Conservation (phyloP, 2,329 filamentous ascomycete genomes). For the Ophiostoma perfectum region DNA sequence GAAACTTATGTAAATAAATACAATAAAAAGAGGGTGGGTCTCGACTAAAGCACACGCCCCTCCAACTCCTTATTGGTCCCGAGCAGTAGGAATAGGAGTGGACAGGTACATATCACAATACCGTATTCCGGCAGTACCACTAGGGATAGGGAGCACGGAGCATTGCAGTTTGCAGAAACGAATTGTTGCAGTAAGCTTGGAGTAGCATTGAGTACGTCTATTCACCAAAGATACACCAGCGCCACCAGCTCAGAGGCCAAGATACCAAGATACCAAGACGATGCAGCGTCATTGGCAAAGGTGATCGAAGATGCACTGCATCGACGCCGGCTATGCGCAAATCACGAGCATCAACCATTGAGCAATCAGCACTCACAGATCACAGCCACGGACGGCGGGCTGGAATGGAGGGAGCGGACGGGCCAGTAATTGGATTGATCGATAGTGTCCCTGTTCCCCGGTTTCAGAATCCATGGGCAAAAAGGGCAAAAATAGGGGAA, state of each 20-base stretch:
- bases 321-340: not conserved
- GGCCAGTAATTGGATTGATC: not conserved
- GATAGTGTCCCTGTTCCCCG: not conserved
- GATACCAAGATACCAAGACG: not conserved
- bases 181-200: not conserved
- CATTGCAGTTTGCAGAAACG: not conserved
- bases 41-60: not conserved
- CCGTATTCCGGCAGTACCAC: not conserved
- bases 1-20: not conserved
- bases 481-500: not conserved
- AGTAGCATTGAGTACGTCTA: not conserved
- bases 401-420: not conserved
- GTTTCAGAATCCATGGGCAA: not conserved
- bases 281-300: not conserved
- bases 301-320: not conserved
- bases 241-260: not conserved
- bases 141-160: not conserved
- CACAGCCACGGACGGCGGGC: not conserved
- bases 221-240: not conserved
- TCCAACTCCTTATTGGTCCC: not conserved
- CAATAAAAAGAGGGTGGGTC: not conserved
- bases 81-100: slow-evolving; percentile 7
- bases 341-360: not conserved
- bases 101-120: not conserved
- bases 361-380: not conserved